These are phyloP conservation scores for Cryphonectria radicalis DNA, from an alignment of 2,329 filamentous ascomycete species.

Conservation along the genomic window DNA sequence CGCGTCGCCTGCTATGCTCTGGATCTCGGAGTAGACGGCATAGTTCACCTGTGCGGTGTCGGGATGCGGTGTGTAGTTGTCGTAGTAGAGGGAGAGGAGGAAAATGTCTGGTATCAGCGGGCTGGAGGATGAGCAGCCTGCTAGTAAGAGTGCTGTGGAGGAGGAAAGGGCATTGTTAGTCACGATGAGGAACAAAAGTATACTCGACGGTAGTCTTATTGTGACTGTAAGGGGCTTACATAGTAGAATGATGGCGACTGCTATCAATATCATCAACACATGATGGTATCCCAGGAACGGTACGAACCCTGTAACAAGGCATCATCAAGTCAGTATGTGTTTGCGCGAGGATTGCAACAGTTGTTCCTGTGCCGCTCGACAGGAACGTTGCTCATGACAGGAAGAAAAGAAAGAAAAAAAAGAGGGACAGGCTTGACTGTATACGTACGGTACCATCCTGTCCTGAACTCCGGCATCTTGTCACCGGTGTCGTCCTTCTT, in stretches of 20 bases:
- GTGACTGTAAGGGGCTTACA: slow-evolving; percentile 61
- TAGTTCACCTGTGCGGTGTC: slow-evolving; percentile 90
- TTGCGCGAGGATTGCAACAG: background rate
- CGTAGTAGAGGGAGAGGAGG: slow-evolving; percentile 96
- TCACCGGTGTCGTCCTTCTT: background rate
- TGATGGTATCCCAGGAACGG: slow-evolving; percentile 77
- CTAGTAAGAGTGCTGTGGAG: slow-evolving; percentile 78
- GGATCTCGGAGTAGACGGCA: slow-evolving; percentile 80
- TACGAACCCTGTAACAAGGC: slow-evolving; percentile 56
- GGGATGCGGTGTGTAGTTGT: slow-evolving; percentile 80
- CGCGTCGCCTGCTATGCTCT: slow-evolving; percentile 86
- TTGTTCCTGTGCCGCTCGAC: slow-evolving; percentile 8
- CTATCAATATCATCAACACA: slow-evolving; percentile 97
- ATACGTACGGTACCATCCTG: slow-evolving; percentile 56
- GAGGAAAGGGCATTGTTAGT: slow-evolving; percentile 27
- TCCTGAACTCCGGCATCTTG: slow-evolving; percentile 41
- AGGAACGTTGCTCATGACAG: slow-evolving; percentile 17
- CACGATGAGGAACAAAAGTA: background rate
- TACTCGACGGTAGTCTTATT: background rate
- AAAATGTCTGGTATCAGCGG: slow-evolving; percentile 95
- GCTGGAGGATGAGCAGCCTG: slow-evolving; percentile 95
- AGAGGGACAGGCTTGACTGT: no score
- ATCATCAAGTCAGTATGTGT: background rate
- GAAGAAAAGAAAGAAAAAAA: no score
- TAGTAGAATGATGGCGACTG: slow-evolving; percentile 88